A percentile compares a stretch with the other conserved stretches of the same genome.
Conservation (phyloP, 2,329 filamentous ascomycete genomes). For the Delphinella strobiligena region DNA sequence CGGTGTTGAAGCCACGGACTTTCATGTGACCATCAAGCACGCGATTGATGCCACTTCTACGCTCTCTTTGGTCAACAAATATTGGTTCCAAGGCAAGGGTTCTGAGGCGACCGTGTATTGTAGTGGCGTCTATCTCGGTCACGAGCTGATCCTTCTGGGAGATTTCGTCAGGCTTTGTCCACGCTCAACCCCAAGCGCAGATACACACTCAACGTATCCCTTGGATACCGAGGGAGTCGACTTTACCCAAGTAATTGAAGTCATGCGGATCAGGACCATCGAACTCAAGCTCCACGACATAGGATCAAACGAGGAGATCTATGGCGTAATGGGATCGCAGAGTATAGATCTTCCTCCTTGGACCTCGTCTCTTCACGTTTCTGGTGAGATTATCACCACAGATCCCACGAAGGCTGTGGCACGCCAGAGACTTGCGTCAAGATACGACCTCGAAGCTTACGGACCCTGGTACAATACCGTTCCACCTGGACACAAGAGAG, state of each 20-base stretch:
- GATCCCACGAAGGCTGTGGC: conserved; percentile 21
- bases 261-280: conserved; percentile 43
- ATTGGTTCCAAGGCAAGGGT: conserved; percentile 42
- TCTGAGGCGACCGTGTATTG: conserved; percentile 41
- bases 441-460: conserved; percentile 33
- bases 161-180: conserved; percentile 41
- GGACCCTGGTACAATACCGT: conserved; percentile 36
- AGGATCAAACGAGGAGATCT: neutral
- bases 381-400: conserved; percentile 37
- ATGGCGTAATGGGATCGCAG: conserved; percentile 34
- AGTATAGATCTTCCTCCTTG: conserved; percentile 32
- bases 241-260: conserved; percentile 34
- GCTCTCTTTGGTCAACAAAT: conserved; percentile 40
- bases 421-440: no score
- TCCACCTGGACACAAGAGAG: conserved; percentile 29
- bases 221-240: no score
- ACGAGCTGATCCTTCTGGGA: conserved; percentile 42
- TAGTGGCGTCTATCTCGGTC: conserved; percentile 43
- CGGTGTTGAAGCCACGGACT: conserved; percentile 22
- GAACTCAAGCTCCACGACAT: conserved; percentile 33
- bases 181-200: no score
- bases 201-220: no score
- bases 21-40: conserved; percentile 42
- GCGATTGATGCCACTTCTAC: conserved; percentile 42
- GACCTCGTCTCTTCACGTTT: conserved; percentile 34